Evolutionary conservation across 768 basidiomycete species (phyloP).

Genomic region (Russula sp.): DNA sequence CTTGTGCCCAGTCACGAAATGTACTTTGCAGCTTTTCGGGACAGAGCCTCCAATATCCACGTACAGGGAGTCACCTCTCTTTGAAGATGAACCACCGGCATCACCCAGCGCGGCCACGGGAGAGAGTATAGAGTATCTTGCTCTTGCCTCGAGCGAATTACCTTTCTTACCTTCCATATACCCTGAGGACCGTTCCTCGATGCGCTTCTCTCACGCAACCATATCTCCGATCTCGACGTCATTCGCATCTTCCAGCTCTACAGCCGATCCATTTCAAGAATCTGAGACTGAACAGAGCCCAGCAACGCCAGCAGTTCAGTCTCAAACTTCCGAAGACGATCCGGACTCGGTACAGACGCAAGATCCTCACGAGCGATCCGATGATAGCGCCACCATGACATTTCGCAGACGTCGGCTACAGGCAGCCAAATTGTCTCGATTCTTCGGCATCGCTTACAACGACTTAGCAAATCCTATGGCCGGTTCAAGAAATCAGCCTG

Average conservation of each 20-base stretch:
- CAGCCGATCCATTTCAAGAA: conserved; percentile 5
- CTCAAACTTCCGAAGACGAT: conserved; percentile 5
- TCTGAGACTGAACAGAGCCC: conserved; percentile 5
- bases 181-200: conserved; percentile 1
- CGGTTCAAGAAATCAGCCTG: background rate
- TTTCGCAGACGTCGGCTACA: conserved; percentile 43
- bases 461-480: conserved; percentile 39
- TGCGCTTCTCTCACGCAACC: conserved; percentile 17
- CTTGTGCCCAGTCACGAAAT: background rate
- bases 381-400: conserved; percentile 13
- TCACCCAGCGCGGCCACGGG: conserved; percentile 19
- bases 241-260: background rate
- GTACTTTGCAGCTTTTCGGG: conserved; percentile 45
- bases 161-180: conserved; percentile 2
- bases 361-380: background rate
- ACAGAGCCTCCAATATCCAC: conserved; percentile 47
- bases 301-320: background rate
- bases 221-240: conserved; percentile 21
- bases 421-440: conserved; percentile 53
- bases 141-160: conserved; percentile 20
- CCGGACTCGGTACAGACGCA: background rate
- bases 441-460: conserved; percentile 54
- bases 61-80: conserved; percentile 38
- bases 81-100: conserved; percentile 19
- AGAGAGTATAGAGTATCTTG: conserved; percentile 32